Evolutionary conservation across 1,284 basidiomycete species (phyloP).

Genomic region (Ustilago vetiveriae): DNA sequence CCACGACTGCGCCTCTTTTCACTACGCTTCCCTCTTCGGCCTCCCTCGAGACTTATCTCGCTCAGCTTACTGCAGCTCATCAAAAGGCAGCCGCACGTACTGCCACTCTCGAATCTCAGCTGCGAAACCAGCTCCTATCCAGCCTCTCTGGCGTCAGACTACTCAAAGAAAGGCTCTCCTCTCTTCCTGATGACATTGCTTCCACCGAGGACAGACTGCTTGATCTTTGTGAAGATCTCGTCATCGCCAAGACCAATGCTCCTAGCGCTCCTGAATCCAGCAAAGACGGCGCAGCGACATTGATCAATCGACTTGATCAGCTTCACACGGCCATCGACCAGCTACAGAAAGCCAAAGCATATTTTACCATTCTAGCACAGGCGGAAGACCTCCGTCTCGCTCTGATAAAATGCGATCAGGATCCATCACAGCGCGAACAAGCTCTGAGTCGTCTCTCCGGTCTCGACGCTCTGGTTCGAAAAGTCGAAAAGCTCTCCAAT

Average conservation of each 20-base stretch:
- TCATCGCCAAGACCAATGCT: conserved; percentile 4
- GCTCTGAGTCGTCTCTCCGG: conserved; percentile 18
- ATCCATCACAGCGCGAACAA: background rate
- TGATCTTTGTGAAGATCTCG: conserved; percentile 43
- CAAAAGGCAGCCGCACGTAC: conserved; percentile 6
- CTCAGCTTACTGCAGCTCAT: conserved; percentile 21
- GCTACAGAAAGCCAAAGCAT: conserved; percentile 40
- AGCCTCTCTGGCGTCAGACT: conserved; percentile 26
- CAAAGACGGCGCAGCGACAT: conserved; percentile 10
- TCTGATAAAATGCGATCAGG: conserved; percentile 11
- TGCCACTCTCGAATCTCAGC: conserved; percentile 24
- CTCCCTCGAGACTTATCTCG: conserved; percentile 34
- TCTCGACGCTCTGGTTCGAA: conserved; percentile 28
- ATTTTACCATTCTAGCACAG: conserved; percentile 47
- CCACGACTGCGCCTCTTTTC: conserved; percentile 1
- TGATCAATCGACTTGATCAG: conserved; percentile 28
- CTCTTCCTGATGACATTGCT: conserved; percentile 40
- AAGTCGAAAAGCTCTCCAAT: conserved; percentile 21
- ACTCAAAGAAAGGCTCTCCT: conserved; percentile 22
- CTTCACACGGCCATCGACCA: conserved; percentile 38
- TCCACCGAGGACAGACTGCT: conserved; percentile 43
- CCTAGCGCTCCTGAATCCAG: conserved; percentile 14
- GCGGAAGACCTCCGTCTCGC: conserved; percentile 46
- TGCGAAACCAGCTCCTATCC: conserved; percentile 33
- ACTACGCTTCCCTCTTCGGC: conserved; percentile 28